These are phyloP conservation scores for Candida sp. DNA, from an alignment of 1,139 yeast species.

Conservation along the genomic window DNA sequence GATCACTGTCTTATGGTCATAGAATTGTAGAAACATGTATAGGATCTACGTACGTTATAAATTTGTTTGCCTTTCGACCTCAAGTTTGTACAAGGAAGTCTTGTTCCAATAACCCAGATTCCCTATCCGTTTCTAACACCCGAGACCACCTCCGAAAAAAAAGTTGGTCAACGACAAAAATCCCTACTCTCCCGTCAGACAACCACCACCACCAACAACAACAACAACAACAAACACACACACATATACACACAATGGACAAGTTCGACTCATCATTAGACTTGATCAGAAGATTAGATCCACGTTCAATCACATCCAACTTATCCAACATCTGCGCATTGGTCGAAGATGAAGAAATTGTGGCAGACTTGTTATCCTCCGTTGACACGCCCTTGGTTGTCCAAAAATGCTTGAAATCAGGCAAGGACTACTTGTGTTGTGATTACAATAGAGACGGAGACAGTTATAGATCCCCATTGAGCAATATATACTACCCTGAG, in stretches of 20 bases:
- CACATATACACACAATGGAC: conserved; percentile 29
- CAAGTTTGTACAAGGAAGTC: too few relatives aligned
- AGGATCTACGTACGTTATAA: too few relatives aligned
- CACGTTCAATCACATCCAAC: conserved; percentile 66
- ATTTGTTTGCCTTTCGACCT: too few relatives aligned
- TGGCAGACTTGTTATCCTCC: conserved; percentile 85
- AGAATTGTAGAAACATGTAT: too few relatives aligned
- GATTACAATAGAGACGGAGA: conserved; percentile 97
- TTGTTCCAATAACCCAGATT: too few relatives aligned
- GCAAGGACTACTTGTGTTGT: conserved; percentile 80
- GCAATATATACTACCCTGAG: conserved; percentile 75
- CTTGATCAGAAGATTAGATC: conserved; percentile 84
- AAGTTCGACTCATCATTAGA: conserved; percentile 89
- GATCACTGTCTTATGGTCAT: conserved; percentile 28
- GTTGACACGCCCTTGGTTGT: conserved; percentile 85
- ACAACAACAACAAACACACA: neutral
- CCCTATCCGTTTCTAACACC: too few relatives aligned
- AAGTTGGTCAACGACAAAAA: neutral
- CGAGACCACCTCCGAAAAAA: too few relatives aligned
- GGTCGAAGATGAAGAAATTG: conserved; percentile 56
- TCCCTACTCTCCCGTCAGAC: neutral
- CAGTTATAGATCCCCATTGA: conserved; percentile 91
- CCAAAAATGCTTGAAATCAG: conserved; percentile 58
- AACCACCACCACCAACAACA: neutral
- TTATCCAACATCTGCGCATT: conserved; percentile 72